Evolutionary conservation across 129 eudicot genomes (phyloP).

Genomic region (Artemisia argyi): DNA sequence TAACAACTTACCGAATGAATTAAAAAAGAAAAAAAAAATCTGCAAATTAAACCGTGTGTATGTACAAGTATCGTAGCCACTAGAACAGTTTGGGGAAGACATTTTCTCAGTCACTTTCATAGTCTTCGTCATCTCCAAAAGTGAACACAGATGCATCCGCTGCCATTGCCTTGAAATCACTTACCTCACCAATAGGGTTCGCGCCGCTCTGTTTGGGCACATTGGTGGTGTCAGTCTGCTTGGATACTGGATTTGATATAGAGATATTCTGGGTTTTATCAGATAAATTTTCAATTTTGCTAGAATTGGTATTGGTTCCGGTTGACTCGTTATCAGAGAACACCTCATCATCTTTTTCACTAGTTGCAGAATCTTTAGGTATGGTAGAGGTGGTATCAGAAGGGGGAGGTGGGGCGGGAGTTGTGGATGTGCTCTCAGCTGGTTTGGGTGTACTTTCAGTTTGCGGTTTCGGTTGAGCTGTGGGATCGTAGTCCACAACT

Average conservation of each 20-base stretch:
- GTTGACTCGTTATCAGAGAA: conserved; percentile 67
- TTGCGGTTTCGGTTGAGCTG: conserved; percentile 39
- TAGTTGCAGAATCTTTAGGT: conserved; percentile 39
- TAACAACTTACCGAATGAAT: conserved; percentile 19
- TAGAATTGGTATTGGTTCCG: conserved; percentile 11
- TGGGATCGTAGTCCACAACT: conserved; percentile 65
- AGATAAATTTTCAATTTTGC: conserved; percentile 43
- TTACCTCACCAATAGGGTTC: conserved; percentile 53
- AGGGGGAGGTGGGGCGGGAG: conserved; percentile 29
- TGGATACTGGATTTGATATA: conserved; percentile 35
- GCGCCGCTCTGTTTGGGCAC: conserved; percentile 17
- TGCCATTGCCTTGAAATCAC: conserved; percentile 98
- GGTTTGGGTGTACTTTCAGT: conserved; percentile 43
- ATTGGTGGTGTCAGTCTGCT: conserved; percentile 1
- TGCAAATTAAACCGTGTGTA: background rate
- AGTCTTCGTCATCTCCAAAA: conserved; percentile 96
- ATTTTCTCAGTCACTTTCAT: conserved; percentile 69
- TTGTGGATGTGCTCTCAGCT: conserved; percentile 41
- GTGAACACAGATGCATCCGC: conserved; percentile 97
- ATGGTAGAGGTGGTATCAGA: conserved; percentile 31
- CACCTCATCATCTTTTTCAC: conserved; percentile 68
- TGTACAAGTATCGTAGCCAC: conserved; percentile 27
- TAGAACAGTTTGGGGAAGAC: background rate
- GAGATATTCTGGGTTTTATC: conserved; percentile 55
- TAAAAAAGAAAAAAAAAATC: background rate